Evolutionary conservation across 805 yeast genomes (phyloP).

Genomic region (Candida alai): DNA sequence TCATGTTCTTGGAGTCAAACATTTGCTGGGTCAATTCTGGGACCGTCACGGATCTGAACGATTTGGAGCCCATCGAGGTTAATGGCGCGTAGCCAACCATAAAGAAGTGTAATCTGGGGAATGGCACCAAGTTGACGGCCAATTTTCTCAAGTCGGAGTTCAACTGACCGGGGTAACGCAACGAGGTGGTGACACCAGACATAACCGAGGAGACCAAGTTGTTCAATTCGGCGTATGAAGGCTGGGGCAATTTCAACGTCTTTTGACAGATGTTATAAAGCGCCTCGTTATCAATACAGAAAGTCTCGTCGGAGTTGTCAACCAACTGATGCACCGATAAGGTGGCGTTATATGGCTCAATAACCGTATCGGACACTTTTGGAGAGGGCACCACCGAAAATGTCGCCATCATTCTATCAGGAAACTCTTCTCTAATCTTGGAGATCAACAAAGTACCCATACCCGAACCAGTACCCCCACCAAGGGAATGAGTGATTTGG

Average conservation of each 20-base stretch:
- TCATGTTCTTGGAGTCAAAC: constrained; percentile 89
- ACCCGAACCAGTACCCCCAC: constrained; percentile 94
- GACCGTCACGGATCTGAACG: constrained; percentile 80
- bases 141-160: constrained; percentile 89
- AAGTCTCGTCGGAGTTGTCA: constrained; percentile 88
- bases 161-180: constrained; percentile 93
- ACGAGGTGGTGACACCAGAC: constrained; percentile 93
- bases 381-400: constrained; percentile 92
- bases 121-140: constrained; percentile 92
- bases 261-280: constrained; percentile 84
- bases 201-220: constrained; percentile 82
- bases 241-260: constrained; percentile 77
- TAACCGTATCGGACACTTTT: constrained; percentile 87
- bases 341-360: constrained; percentile 93
- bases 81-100: constrained; percentile 95
- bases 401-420: constrained; percentile 95
- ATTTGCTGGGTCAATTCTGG: constrained; percentile 92
- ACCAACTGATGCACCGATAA: constrained; percentile 87
- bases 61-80: constrained; percentile 73
- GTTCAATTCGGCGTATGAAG: constrained; percentile 76
- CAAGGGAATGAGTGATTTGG: constrained; percentile 63
- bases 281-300: constrained; percentile 94
- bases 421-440: constrained; percentile 86
- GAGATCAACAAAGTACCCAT: constrained; percentile 88
- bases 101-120: constrained; percentile 92